A percentile compares a stretch with the other conserved stretches of the same genome.
Evolutionary conservation across 2,329 filamentous ascomycete genomes (phyloP).

Genomic region (Aspergillus puulaauensis): DNA sequence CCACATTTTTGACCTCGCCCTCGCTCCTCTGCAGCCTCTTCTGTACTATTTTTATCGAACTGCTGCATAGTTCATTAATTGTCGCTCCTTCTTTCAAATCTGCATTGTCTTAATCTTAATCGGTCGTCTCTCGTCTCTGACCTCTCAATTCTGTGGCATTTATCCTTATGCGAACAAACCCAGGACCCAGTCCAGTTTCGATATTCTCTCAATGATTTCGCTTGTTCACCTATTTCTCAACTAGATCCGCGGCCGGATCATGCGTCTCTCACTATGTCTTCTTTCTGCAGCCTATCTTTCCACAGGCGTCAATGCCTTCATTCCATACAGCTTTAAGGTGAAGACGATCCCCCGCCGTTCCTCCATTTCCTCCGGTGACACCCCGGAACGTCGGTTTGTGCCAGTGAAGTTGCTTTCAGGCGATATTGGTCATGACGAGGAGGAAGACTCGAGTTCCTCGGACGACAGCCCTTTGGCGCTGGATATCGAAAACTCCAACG

Average conservation of each 20-base stretch:
- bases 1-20: not conserved
- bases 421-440: slow-evolving; percentile 19
- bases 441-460: slow-evolving; percentile 11
- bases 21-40: slow-evolving; percentile 2
- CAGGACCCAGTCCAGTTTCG: not conserved
- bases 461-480: slow-evolving; percentile 27
- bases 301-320: slow-evolving; percentile 42
- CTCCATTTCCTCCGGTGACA: slow-evolving; percentile 16
- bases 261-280: slow-evolving; percentile 40
- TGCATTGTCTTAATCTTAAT: slow-evolving; percentile 1
- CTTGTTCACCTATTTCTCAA: not conserved
- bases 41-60: slow-evolving; percentile 6
- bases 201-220: slow-evolving; percentile 8
- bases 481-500: slow-evolving; percentile 38
- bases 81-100: not conserved
- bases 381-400: slow-evolving; percentile 33
- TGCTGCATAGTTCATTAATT: slow-evolving; percentile 3
- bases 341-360: slow-evolving; percentile 17
- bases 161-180: not conserved
- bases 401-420: slow-evolving; percentile 26
- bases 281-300: slow-evolving; percentile 31
- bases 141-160: not conserved
- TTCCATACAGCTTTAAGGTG: slow-evolving; percentile 38
- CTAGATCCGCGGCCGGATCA: slow-evolving; percentile 24
- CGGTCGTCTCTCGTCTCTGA: not conserved